A percentile compares a stretch with the other conserved stretches of the same genome.
Conservation (phyloP, 768 basidiomycete genomes). For the Tulasnella sp. region DNA sequence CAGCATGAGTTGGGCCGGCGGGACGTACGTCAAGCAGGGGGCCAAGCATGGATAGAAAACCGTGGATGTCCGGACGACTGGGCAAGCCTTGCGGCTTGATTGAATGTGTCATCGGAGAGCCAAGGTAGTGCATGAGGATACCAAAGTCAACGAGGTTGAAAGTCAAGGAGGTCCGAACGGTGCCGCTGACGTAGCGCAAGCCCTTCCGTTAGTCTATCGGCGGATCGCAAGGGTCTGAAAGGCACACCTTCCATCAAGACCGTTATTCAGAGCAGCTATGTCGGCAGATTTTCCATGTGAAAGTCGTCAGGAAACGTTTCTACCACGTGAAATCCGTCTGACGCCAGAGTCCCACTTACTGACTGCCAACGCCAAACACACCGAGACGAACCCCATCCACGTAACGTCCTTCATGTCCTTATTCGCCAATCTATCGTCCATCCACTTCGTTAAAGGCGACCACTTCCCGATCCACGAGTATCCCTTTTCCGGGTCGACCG, state of each 20-base stretch:
- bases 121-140: not conserved
- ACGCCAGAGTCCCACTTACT: not conserved
- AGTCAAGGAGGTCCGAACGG: not conserved
- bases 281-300: not conserved
- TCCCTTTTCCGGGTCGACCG: not conserved
- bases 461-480: not conserved
- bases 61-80: constrained; percentile 11
- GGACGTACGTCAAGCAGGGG: constrained; percentile 18
- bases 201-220: not conserved
- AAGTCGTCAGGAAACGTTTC: not conserved
- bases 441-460: not conserved
- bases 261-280: constrained; percentile 20
- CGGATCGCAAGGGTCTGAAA: not conserved
- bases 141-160: constrained; percentile 20
- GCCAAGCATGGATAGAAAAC: constrained; percentile 15
- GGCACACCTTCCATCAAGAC: constrained; percentile 19
- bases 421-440: not conserved
- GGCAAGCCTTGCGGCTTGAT: constrained; percentile 19
- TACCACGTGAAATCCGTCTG: not conserved
- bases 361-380: constrained; percentile 14
- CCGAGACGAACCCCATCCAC: not conserved
- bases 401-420: constrained; percentile 14
- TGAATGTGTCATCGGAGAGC: not conserved
- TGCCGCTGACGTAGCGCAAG: not conserved
- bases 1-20: no score